Conservation (phyloP, 306 rosid species). For the Abrus precatorius region DNA sequence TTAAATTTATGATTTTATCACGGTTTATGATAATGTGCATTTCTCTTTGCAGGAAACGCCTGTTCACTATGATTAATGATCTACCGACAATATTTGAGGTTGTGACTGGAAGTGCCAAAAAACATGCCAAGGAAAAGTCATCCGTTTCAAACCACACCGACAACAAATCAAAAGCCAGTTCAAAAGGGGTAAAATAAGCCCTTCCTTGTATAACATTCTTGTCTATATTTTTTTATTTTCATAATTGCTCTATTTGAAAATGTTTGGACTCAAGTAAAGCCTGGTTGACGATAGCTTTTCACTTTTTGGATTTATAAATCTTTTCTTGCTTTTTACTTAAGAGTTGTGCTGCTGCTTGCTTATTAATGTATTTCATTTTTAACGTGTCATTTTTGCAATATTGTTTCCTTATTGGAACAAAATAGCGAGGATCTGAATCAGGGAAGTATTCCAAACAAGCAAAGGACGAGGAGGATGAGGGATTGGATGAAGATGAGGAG, state of each 20-base stretch:
- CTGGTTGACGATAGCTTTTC: background rate
- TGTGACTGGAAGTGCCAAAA: constrained; percentile 61
- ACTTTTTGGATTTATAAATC: background rate
- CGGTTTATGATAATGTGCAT: constrained; percentile 9
- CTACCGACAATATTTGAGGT: constrained; percentile 70
- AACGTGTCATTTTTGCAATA: constrained; percentile 19
- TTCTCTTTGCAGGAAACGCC: constrained; percentile 60
- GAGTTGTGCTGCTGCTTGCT: background rate
- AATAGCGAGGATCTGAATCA: constrained; percentile 60
- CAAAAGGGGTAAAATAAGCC: constrained; percentile 66
- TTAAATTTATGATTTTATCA: background rate
- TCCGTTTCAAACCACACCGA: constrained; percentile 63
- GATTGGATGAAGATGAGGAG: constrained; percentile 51
- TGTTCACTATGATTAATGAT: constrained; percentile 72
- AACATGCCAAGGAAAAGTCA: constrained; percentile 66
- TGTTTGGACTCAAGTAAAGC: constrained; percentile 5
- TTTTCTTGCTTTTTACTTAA: background rate
- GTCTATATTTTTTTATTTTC: background rate
- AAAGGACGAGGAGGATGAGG: constrained; percentile 63
- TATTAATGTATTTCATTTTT: constrained; percentile 3
- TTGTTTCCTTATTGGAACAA: constrained; percentile 34
- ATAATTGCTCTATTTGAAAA: background rate
- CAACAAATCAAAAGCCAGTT: constrained; percentile 67
- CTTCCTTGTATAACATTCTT: background rate
- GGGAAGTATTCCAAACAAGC: constrained; percentile 53